Evolutionary conservation across 495 filamentous ascomycete genomes (phyloP).

Genomic region (Friedmanniomyces simplex): DNA sequence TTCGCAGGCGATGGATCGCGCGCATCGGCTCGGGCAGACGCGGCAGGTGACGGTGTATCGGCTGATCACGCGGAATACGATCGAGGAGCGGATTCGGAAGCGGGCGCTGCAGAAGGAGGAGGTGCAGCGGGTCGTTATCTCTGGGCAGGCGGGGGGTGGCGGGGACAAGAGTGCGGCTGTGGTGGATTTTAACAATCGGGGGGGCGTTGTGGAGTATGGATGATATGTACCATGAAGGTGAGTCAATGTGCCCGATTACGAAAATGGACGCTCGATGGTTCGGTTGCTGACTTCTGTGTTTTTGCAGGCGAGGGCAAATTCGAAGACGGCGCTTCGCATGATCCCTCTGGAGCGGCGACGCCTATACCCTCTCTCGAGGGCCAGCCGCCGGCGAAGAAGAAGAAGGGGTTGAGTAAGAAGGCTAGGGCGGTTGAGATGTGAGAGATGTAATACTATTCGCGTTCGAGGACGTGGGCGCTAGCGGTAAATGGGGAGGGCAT

Average conservation of each 20-base stretch:
- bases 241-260: conserved; percentile 28
- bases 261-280: not conserved
- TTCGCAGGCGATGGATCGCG: conserved; percentile 96
- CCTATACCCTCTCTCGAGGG: conserved; percentile 51
- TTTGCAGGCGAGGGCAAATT: conserved; percentile 80
- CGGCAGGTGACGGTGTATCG: conserved; percentile 94
- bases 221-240: conserved; percentile 98
- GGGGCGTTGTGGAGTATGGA: conserved; percentile 49
- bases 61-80: conserved; percentile 91
- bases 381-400: conserved; percentile 39
- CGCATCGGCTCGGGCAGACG: conserved; percentile 94
- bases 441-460: not conserved
- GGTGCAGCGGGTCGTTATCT: conserved; percentile 96
- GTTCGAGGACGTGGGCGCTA: not conserved
- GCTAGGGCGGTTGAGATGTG: conserved; percentile 86
- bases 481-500: not conserved
- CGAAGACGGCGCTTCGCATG: conserved; percentile 60
- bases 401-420: conserved; percentile 60
- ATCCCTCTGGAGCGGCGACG: conserved; percentile 74
- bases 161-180: conserved; percentile 37
- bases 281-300: not conserved
- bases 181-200: conserved; percentile 85
- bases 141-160: conserved; percentile 52
- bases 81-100: conserved; percentile 97
- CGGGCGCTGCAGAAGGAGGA: conserved; percentile 97